These are phyloP conservation scores for Phytophthora palmivora DNA, from an alignment of 352 stramenopile genomes.

Conservation along the genomic window DNA sequence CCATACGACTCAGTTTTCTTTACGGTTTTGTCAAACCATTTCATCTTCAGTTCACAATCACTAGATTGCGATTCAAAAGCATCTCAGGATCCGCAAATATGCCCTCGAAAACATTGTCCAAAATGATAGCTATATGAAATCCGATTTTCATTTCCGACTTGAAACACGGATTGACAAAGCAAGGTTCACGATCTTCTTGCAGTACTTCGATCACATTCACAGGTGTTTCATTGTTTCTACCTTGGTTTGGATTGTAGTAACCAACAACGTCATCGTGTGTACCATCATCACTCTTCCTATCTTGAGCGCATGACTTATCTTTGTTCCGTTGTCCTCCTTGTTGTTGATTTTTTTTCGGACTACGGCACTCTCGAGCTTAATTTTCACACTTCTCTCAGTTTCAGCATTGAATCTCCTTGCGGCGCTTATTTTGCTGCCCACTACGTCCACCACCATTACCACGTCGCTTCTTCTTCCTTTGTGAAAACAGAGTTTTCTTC, in stretches of 20 bases:
- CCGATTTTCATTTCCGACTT: background rate
- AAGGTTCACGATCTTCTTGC: background rate
- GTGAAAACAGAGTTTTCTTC: too few species aligned
- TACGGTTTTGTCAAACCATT: background rate
- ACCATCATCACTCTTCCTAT: background rate
- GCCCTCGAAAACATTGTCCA: conserved; percentile 12
- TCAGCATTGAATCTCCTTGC: conserved; percentile 6
- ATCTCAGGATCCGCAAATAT: background rate
- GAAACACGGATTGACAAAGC: background rate
- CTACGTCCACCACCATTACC: background rate
- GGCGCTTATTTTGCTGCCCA: background rate
- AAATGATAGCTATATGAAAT: conserved; percentile 7
- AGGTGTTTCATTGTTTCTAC: background rate
- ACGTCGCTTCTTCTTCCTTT: too few species aligned
- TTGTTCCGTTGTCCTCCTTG: background rate
- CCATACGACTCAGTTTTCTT: background rate
- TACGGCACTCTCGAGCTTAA: conserved; percentile 4
- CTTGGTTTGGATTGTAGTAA: conserved; percentile 5
- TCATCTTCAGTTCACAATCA: background rate
- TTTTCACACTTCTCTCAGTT: conserved; percentile 15
- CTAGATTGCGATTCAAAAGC: background rate
- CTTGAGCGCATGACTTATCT: background rate
- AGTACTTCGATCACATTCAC: conserved; percentile 1
- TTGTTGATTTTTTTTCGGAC: background rate
- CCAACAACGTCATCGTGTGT: background rate